Evolutionary conservation across 306 rosid genomes (phyloP), one percentile per base, ranked within the genome.

Genomic region (Aeschynomene evenia): DNA sequence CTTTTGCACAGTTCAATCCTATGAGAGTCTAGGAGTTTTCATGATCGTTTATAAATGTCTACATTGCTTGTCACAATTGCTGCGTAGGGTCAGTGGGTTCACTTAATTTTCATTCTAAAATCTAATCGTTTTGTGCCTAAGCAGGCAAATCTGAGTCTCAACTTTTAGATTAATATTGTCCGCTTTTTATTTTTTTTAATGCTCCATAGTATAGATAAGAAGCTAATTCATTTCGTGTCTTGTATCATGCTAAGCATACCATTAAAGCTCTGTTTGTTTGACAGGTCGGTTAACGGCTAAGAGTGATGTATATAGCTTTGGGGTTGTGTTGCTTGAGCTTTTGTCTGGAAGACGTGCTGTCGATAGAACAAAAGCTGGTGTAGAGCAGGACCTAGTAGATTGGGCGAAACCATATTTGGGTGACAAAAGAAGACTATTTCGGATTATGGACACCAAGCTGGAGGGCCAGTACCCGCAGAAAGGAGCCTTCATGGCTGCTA

Each of bases 381-480:
- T 77, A 15, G 97, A 91, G 80, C 87, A 83, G 74, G 79, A 84
- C 76, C 83, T 91, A 19, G 97, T 91, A 29, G 94, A 91, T 12
- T 87, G 97, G 97, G 90, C 94, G 45, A 87, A 63, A 48, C 96
- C 94, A 53, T 89, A 85, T 75, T 71, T 91, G 72, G 80, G 88
- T 53, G 96, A 91, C 73, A 91, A 79, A 69, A 48, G 97, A 60
- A 91, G 63, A 80, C 73, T 89, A 43, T 91, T 89, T 76, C 70
- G 98, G 80, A 89, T 91, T 13, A 91, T 91, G 98, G 96, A 91
- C 76, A 89, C 98, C 60, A 85, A 85, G 77, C 77, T 91, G 74
- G 97, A 81, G 72, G 97, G 96, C 29, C 91, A 86, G 42, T 91
- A 87, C 71, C 87, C 96, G 0, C 87, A 82, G 51, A 87, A 91